phyloP scores from a whole-genome alignment of 2,329 filamentous ascomycete species.

The Fonsecaea erecta region DNA sequence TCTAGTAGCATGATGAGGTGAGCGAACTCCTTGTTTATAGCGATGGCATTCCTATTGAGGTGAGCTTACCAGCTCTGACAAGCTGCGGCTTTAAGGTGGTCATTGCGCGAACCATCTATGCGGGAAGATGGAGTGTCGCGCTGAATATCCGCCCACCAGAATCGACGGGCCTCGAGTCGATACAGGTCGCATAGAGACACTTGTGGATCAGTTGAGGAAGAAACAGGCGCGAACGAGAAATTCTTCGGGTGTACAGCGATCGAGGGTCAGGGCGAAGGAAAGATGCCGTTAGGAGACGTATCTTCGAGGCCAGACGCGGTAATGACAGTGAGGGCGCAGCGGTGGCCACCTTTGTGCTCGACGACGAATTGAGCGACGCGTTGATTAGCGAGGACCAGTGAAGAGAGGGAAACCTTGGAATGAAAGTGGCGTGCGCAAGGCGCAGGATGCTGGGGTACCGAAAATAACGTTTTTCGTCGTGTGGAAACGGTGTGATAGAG shows the following conservation, averaged over 20 bases:
- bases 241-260: background rate
- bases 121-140: conserved; percentile 25
- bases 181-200: conserved; percentile 33
- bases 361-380: conserved; percentile 7
- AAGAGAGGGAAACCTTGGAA: conserved; percentile 8
- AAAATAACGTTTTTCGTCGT: conserved; percentile 13
- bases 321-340: conserved; percentile 28
- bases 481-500: background rate
- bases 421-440: conserved; percentile 12
- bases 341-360: conserved; percentile 6
- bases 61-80: conserved; percentile 51
- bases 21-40: background rate
- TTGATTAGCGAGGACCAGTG: background rate
- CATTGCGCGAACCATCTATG: conserved; percentile 36
- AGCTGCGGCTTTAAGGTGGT: conserved; percentile 47
- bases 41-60: conserved; percentile 2
- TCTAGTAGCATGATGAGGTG: conserved; percentile 59
- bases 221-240: background rate
- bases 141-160: conserved; percentile 24
- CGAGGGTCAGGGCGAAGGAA: background rate
- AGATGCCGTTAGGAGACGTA: background rate
- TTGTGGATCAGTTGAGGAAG: background rate
- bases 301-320: conserved; percentile 26
- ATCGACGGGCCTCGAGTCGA: conserved; percentile 23
- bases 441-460: conserved; percentile 17